These are phyloP conservation scores for Trichoderma gracile DNA, from an alignment of 2,329 filamentous ascomycete species.

Conservation along the genomic window DNA sequence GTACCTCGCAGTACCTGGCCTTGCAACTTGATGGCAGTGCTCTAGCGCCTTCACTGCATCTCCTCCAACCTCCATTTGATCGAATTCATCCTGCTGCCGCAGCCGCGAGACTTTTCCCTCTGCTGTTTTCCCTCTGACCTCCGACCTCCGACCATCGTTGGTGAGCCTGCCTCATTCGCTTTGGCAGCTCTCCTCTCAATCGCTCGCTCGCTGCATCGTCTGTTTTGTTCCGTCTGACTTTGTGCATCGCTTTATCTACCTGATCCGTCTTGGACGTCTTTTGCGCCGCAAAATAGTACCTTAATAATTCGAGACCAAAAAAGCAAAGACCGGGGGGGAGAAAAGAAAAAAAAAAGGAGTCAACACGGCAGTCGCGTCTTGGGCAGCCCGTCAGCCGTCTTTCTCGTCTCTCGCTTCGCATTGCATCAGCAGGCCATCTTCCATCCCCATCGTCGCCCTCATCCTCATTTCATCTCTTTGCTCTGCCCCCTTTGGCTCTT, in stretches of 20 bases:
- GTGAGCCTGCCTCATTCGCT: constrained; percentile 58
- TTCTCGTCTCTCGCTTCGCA: constrained; percentile 10
- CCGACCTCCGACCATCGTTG: constrained; percentile 27
- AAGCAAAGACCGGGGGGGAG: not conserved
- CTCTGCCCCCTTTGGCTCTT: not conserved
- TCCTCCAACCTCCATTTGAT: constrained; percentile 22
- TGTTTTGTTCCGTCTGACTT: constrained; percentile 19
- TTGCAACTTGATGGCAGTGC: not conserved
- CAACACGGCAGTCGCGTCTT: constrained; percentile 21
- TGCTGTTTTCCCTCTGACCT: constrained; percentile 5
- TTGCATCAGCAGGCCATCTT: constrained; percentile 9
- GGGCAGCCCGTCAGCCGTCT: not conserved
- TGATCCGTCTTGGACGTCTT: not conserved
- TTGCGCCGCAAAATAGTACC: not conserved
- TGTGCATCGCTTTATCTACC: not conserved
- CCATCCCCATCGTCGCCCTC: not conserved
- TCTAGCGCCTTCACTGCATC: constrained; percentile 7
- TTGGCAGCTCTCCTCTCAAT: constrained; percentile 49
- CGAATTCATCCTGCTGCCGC: constrained; percentile 14
- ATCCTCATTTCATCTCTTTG: not conserved
- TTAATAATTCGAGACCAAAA: not conserved
- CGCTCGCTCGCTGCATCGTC: constrained; percentile 33
- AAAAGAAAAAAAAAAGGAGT: constrained; percentile 18
- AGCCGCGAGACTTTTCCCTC: constrained; percentile 20
- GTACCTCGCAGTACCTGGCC: not conserved